Evolutionary conservation across 345 rosid genomes (phyloP), one percentile per base, ranked within the genome.

Genomic region (Clarkia xantiana): DNA sequence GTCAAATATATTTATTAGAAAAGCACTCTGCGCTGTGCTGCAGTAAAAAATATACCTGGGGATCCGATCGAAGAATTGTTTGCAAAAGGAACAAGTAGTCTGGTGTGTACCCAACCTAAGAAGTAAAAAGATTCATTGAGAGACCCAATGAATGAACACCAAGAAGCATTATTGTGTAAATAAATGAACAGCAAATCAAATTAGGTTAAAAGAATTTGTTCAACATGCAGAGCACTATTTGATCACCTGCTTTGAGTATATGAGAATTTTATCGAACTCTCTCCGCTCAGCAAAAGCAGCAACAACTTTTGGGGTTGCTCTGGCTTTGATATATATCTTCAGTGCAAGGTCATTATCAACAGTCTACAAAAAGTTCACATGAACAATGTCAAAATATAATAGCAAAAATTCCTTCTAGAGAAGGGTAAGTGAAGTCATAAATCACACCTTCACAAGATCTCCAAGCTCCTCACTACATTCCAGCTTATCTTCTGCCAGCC

Each of bases 381-480:
- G 2, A 44, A 18, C 46, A 22, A 9, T 14, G 45, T 23, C 41
- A 54, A 40, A 48, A 47, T 14, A 41, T 12, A 9, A n/a, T 19
- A 13, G 14, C 36, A 48, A 4, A 56, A 6, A 18, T 11, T 23
- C 34, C n/a, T 22, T 18, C 18, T 2, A 43, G 8, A 46, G 36
- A 11, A 44, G 50, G 14, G 36, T 44, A 42, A n/a, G 3, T 22
- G 38, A 8, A 18, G 38, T 36, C 45, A n/a, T 17, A 15, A 34
- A 18, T 12, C 15, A n/a, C 45, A 87, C 99, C 95, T 93, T 93
- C 65, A 87, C 99, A 60, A 93, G 94, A 65, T 93, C 99, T 46
- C 99, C 99, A 49, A 93, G 91, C 62, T 93, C 99, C 71, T 93
- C 99, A 40, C 88, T 87, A 57, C 99, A 93, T 66, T 93, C 99